Evolutionary conservation across 1,284 basidiomycete genomes (phyloP).

Genomic region (Heterobasidion annosum): DNA sequence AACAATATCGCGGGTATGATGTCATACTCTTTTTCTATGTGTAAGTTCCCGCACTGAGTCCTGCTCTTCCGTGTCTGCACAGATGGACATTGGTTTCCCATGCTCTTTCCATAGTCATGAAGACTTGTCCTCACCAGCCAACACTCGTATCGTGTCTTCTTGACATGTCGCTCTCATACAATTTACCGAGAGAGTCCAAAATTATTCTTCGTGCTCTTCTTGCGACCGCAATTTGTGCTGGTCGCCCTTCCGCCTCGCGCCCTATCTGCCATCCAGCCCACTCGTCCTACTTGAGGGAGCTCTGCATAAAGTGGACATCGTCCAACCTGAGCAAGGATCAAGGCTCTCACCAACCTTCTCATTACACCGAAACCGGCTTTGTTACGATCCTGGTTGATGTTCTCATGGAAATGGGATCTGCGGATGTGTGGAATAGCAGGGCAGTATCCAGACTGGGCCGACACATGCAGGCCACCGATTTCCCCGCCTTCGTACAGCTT

Average conservation of each 20-base stretch:
- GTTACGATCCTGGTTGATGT: slow-evolving; percentile 6
- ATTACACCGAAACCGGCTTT: slow-evolving; percentile 5
- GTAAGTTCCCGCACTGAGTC: neutral
- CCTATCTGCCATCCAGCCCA: slow-evolving; percentile 34
- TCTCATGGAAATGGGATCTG: slow-evolving; percentile 6
- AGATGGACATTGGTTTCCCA: slow-evolving; percentile 43
- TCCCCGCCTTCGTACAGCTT: slow-evolving; percentile 16
- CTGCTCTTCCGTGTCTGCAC: neutral
- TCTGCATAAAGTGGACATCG: slow-evolving; percentile 23
- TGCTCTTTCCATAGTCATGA: slow-evolving; percentile 36
- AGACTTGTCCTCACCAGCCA: slow-evolving; percentile 32
- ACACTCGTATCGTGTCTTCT: slow-evolving; percentile 39
- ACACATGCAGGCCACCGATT: slow-evolving; percentile 17
- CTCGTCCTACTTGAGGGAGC: slow-evolving; percentile 27
- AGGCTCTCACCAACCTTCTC: neutral
- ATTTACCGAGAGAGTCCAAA: slow-evolving; percentile 32
- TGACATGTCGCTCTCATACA: slow-evolving; percentile 32
- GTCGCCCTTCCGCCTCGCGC: slow-evolving; percentile 12
- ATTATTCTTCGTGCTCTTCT: slow-evolving; percentile 29
- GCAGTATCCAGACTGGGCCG: slow-evolving; percentile 25
- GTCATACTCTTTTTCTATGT: neutral
- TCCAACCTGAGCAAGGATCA: neutral
- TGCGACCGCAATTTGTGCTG: slow-evolving; percentile 23
- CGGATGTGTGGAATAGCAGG: slow-evolving; percentile 29
- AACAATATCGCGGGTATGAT: slow-evolving; percentile 36